phyloP scores from a whole-genome alignment of 352 stramenopile genomes.

The Phytopythium kandeliae region DNA sequence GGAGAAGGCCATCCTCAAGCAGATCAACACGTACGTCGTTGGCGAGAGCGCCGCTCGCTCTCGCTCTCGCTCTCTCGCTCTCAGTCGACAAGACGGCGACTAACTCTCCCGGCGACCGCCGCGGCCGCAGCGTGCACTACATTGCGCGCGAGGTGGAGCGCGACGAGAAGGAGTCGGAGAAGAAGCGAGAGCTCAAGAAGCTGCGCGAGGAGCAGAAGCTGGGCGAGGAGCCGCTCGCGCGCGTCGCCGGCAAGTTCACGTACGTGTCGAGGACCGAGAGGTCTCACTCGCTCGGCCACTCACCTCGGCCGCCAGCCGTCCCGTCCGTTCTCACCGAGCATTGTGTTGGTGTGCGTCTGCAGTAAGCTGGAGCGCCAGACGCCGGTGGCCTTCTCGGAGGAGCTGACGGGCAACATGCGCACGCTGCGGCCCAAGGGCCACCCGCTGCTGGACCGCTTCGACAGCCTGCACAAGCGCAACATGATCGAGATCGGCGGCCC shows the following conservation, averaged over 20 bases:
- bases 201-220: slow-evolving; percentile 72
- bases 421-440: slow-evolving; percentile 77
- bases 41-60: slow-evolving; percentile 1
- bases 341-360: slow-evolving; percentile 7
- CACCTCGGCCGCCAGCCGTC: no score
- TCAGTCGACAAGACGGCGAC: no score
- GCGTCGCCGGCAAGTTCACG: slow-evolving; percentile 68
- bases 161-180: slow-evolving; percentile 49
- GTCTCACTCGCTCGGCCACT: no score
- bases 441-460: slow-evolving; percentile 74
- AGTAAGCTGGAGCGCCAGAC: slow-evolving; percentile 75
- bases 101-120: no score
- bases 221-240: slow-evolving; percentile 61
- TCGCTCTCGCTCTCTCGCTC: slow-evolving; percentile 2
- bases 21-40: slow-evolving; percentile 77
- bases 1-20: slow-evolving; percentile 76
- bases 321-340: background rate
- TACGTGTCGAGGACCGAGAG: slow-evolving; percentile 25
- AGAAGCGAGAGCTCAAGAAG: slow-evolving; percentile 78
- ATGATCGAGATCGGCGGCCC: slow-evolving; percentile 70
- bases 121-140: slow-evolving; percentile 40
- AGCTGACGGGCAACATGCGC: slow-evolving; percentile 76
- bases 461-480: slow-evolving; percentile 86
- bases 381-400: slow-evolving; percentile 67
- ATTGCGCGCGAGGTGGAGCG: slow-evolving; percentile 67